Base-by-base conservation (phyloP, 768 basidiomycete species). In the Rhodotorula graminis region DNA sequence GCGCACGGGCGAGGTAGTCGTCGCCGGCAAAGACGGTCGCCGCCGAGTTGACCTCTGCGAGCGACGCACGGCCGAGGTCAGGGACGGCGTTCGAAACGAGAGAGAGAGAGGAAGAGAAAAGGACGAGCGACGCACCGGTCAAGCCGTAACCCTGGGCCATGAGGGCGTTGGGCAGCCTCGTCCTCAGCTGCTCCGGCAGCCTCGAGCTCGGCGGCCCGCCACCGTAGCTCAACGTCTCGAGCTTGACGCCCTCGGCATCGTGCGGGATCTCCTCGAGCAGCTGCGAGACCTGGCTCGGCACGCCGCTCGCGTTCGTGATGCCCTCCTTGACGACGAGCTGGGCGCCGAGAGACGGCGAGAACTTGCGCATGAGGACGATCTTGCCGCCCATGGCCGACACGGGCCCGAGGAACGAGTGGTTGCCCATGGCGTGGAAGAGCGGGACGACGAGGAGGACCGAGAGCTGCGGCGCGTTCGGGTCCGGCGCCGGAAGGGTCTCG, bases 261-360 rank as follows among this genome's bases (percentile, higher is more conserved):
- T 37, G 61, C 56, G 21, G 52, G 58, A 74, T 47, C 21, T 64
- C 67, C 15, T 87, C 84, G 25, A 84, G 82, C n/a, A 89, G 81
- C 78, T 88, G 87, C 61, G 84, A 81, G 31, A 87, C 86, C 84
- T 88, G 87, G 29, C 85, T 84, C 3, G 88, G 87, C 29, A 88
- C 88, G 3, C 80, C 86, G 74, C 87, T 87, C 42, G 85, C 85
- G 47, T 84, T 81, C 23, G 82, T 81, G n/a, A 88, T 80, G 73
- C 86, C 85, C 80, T 88, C 88, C 46, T 78, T 70, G 73, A 81
- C 82, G 67, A 88, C 85, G 57, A 88, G 74, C 67, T 84, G 84
- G 53, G 76, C 70, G 56, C 69, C 74, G 46, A 50, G 42, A 46
- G 50, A 49, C 53, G 75, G 62, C 60, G 73, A 52, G 73, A 77